Evolutionary conservation across 495 filamentous ascomycete species (phyloP).

Genomic region (Annulohypoxylon nitens): DNA sequence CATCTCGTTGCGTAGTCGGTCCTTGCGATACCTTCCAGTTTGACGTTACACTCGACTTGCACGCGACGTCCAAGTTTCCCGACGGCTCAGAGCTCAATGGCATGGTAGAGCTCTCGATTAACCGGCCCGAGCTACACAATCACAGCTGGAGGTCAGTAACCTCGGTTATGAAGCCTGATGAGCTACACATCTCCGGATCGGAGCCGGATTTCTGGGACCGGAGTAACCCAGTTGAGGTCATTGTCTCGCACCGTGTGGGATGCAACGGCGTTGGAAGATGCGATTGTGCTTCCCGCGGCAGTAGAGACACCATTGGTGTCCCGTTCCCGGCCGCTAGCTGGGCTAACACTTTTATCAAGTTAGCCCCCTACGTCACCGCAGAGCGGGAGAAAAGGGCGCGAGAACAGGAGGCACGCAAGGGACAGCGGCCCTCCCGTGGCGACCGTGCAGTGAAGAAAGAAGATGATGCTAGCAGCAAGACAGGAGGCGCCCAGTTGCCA

Average conservation of each 20-base stretch:
- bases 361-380: slow-evolving; percentile 58
- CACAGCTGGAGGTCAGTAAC: slow-evolving; percentile 66
- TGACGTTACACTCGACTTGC: slow-evolving; percentile 61
- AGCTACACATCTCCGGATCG: slow-evolving; percentile 57
- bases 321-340: slow-evolving; percentile 65
- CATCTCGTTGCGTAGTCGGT: slow-evolving; percentile 50
- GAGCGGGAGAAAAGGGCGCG: slow-evolving; percentile 47
- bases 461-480: slow-evolving; percentile 43
- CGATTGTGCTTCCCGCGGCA: slow-evolving; percentile 52
- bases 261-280: slow-evolving; percentile 54
- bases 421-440: slow-evolving; percentile 42
- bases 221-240: slow-evolving; percentile 50
- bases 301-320: slow-evolving; percentile 54
- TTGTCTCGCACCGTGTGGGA: slow-evolving; percentile 55
- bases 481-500: slow-evolving; percentile 31
- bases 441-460: slow-evolving; percentile 53
- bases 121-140: slow-evolving; percentile 56
- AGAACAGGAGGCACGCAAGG: slow-evolving; percentile 37
- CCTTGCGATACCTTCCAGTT: slow-evolving; percentile 68
- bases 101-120: slow-evolving; percentile 63
- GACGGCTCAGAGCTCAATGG: slow-evolving; percentile 62
- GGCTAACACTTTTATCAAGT: slow-evolving; percentile 62
- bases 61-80: slow-evolving; percentile 60
- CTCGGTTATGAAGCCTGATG: slow-evolving; percentile 61
- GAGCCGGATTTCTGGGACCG: slow-evolving; percentile 53